Evolutionary conservation across 2,329 filamentous ascomycete genomes (phyloP), one percentile per base, ranked within the genome.

Genomic region (Sphaerostilbella broomeana): DNA sequence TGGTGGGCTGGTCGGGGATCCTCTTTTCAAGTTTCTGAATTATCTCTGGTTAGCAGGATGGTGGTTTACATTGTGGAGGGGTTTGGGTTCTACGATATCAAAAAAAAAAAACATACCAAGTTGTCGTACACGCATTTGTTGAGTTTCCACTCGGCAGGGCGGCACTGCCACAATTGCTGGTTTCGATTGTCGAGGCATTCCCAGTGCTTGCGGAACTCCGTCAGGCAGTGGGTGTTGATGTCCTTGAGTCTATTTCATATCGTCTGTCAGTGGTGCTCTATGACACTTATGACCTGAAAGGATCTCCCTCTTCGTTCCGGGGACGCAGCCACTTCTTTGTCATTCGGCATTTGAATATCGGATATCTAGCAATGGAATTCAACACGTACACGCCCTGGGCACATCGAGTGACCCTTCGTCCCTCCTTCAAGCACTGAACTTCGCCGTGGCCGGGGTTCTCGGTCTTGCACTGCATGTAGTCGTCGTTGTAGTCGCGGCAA

Each of bases 381-480:
- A n/a, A 13, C 45, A 84, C 85, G 56, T 83, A 95, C 86, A 98
- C 92, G 67, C 87, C 94, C 54, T 85, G 82, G 44, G 92, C 92
- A 72, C 92, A 98, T 69, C 92, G 79, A 54, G 92, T 98, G 47
- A 98, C 92, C 66, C 92, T 86, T 63, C 92, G 79, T 42, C 92
- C 92, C 71, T 98, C 92, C 74, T 86, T 90, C 76, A 98, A 70
- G 69, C 92, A 98, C 53, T 95, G 86, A 48, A 94, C 66, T 73
- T 98, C 92, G 63, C 88, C 92, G 65, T 78, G 80, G 56, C 92
- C 92, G 47, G 86, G 83, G 56, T 87, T 81, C 69, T 95, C 88
- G 53, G 79, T 86, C 82, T 98, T 98, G 84, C 92, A 98, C 72
- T 94, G 86, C 90, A 98, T 98, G 70, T 84, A 98, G 69, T 98